phyloP scores from a whole-genome alignment of 192 early-diverging fungal species.

The Coemansia sp. region DNA sequence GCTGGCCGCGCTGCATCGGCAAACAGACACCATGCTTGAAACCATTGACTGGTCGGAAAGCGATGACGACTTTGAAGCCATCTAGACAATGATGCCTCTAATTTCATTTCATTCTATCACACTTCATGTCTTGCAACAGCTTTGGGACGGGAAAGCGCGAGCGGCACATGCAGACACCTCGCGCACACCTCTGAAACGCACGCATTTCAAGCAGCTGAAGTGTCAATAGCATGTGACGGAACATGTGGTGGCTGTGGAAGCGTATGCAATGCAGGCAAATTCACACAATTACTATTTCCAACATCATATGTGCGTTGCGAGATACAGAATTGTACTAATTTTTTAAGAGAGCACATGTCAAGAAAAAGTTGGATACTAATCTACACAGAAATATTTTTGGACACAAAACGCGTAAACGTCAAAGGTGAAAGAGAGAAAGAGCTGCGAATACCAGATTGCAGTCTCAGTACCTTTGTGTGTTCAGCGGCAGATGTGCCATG shows the following conservation, averaged over 20 bases:
- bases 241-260: not conserved
- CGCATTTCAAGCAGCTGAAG: not conserved
- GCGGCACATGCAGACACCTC: not conserved
- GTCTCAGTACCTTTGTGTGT: not conserved
- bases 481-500: constrained; percentile 31
- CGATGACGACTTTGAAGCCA: constrained; percentile 31
- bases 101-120: not conserved
- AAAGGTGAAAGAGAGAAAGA: not conserved
- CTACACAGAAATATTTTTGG: too few relatives aligned
- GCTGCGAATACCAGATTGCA: not conserved
- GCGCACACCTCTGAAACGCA: not conserved
- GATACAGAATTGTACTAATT: too few relatives aligned
- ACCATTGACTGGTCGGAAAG: constrained; percentile 79
- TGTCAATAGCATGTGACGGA: not conserved
- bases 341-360: too few relatives aligned
- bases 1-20: constrained; percentile 71
- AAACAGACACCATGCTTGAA: constrained; percentile 69
- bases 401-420: not conserved
- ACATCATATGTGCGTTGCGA: too few relatives aligned
- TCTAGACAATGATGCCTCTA: constrained; percentile 29
- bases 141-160: not conserved
- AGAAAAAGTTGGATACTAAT: not conserved
- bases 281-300: too few relatives aligned
- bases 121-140: not conserved
- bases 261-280: not conserved